Base-by-base conservation (phyloP, 306 rosid species). In the Gastrolobium bilobum region DNA sequence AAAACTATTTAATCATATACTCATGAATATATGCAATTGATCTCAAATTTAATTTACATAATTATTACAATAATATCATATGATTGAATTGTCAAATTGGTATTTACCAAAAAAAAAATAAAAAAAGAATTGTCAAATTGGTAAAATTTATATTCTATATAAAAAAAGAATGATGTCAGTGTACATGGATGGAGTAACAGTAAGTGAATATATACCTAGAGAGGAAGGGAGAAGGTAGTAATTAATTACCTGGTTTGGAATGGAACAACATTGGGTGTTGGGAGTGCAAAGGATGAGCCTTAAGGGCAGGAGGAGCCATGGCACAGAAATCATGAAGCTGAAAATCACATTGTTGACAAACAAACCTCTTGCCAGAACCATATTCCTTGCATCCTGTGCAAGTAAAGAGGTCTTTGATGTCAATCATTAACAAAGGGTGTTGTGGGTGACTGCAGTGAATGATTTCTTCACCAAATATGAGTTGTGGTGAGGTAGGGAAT, bases 311-410 rank as follows among this genome's bases (percentile, higher is more conserved):
- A 61, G 97, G 94, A 82, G 98, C 92, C 46, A 87, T 77, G 51
- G 96, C 95, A 75, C 98, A 95, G 79, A 95, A 95, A 15, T 87
- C 89, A 74, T 95, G 99, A 0, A 95, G 85, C 80, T 92, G 97
- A 82, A 84, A 92, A 42, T 92, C 80, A 66, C 99, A 95, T 66
- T 76, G 86, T 40, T 71, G 93, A 71, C 99, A 95, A 26, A 52
- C 80, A 67, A 86, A 92, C 76, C 98, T 87, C 81, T 87, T 90
- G 8, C 99, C 98, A 1, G 97, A 89, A 0, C 99, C 99, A 76
- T 66, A 43, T 63, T 95, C 99, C 59, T 85, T 91, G 76, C 99
- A 95, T 1, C 95, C 98, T 0, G 75, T 60, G 80, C 99, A 95
- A 10, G 81, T 88, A 50, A 89, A 95, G 30, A 79, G 85, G 73